Percentiles rank a stretch among this genome's conserved stretches.
phyloP scores from a whole-genome alignment of 495 filamentous ascomycete genomes.

The Lasiosphaeria ovina region DNA sequence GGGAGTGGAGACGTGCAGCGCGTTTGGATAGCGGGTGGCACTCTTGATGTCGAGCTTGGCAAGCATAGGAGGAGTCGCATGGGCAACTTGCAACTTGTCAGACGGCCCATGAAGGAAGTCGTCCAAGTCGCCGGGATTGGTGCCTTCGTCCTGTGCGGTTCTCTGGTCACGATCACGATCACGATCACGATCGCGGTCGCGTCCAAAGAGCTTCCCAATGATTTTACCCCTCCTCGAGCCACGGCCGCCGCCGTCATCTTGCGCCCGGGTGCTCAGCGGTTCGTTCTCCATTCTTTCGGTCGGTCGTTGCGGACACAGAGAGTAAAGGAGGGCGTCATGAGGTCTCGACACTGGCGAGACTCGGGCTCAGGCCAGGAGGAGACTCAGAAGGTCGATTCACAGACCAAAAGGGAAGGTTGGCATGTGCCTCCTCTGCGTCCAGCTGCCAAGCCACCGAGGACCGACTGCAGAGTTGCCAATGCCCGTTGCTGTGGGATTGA shows the following conservation, averaged over 20 bases:
- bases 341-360: slow-evolving; percentile 3
- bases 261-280: slow-evolving; percentile 28
- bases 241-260: slow-evolving; percentile 37
- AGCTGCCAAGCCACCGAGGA: not conserved
- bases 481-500: not conserved
- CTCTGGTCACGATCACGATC: slow-evolving; percentile 43
- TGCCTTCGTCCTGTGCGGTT: slow-evolving; percentile 36
- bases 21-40: slow-evolving; percentile 44
- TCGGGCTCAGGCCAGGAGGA: not conserved
- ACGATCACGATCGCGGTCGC: slow-evolving; percentile 32
- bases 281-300: slow-evolving; percentile 46
- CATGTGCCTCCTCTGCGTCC: slow-evolving; percentile 13
- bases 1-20: slow-evolving; percentile 34
- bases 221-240: slow-evolving; percentile 42
- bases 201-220: slow-evolving; percentile 51
- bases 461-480: not conserved
- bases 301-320: slow-evolving; percentile 14
- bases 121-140: slow-evolving; percentile 37
- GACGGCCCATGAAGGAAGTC: slow-evolving; percentile 45
- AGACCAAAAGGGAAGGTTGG: slow-evolving; percentile 14
- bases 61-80: slow-evolving; percentile 41
- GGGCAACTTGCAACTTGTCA: slow-evolving; percentile 40
- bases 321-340: slow-evolving; percentile 25
- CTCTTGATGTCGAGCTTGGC: slow-evolving; percentile 47
- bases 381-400: not conserved